Base-by-base conservation (phyloP, 257 asterid genomes). In the Thymus quinquecostatus region DNA sequence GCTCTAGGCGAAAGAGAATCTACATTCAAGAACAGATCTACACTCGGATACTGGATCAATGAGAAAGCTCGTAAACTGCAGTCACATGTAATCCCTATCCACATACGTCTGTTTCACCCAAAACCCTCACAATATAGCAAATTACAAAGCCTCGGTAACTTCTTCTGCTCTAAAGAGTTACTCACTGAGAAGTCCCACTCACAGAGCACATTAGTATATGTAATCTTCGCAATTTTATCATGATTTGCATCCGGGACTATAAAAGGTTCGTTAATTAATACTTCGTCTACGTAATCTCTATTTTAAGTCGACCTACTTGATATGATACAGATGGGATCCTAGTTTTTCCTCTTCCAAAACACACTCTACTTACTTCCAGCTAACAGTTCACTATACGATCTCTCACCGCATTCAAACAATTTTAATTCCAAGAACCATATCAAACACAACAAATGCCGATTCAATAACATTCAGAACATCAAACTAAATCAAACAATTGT, bases 401-500 rank as follows among this genome's bases (percentile, higher is more conserved):
- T 34, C 13, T 40, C 9, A 38, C 33, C 71, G 59, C 48, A 64
- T 48, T 50, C 53, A 49, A 32, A 71, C 48, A 65, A 63, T 71
- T 33, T 44, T 6, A 29, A 70, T 32, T 62, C 70, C 34, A 71
- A 10, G 50, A 60, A 38, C 7, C 32, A 60, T 54, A 59, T 38
- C 21, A n/a, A 65, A 66, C 1, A 27, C 65, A 60, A 36, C 41
- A 38, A 1, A 38, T 4, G 33, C 63, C 14, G 48, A 73, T 21
- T 21, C 36, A 62, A 75, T 13, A 66, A 14, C 50, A 78, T 38
- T 54, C 48, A 58, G 38, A 44, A n/a, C 1, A 60, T 33, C 70
- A 67, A 54, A 44, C 28, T 21, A 68, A 60, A 62, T 50, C 65
- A 56, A 54, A 56, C 50, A 70, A 58, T 63, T 51, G 40, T 43